Percentiles rank a stretch among this genome's conserved stretches.
phyloP scores from a whole-genome alignment of 768 basidiomycete genomes.

The Piloderma croceum region DNA sequence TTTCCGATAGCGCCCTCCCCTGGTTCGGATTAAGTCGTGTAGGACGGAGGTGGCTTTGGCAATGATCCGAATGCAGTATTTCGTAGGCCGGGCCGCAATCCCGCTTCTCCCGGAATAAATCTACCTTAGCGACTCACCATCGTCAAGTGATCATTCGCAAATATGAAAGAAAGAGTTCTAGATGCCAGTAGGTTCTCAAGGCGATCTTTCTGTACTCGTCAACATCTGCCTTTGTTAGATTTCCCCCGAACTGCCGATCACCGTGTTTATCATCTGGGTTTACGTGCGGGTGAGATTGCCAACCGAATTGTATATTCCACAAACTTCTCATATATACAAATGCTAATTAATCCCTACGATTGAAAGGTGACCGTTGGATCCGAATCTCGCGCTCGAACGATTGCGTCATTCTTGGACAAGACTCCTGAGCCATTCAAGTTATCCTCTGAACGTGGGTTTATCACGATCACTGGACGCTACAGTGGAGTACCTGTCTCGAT shows the following conservation, averaged over 20 bases:
- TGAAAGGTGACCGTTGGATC: slow-evolving; percentile 72
- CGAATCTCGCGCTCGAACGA: slow-evolving; percentile 54
- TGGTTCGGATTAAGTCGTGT: too few species aligned
- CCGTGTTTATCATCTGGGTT: slow-evolving; percentile 75
- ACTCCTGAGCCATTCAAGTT: slow-evolving; percentile 54
- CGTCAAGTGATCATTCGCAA: neutral
- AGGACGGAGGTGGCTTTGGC: too few species aligned
- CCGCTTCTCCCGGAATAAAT: too few species aligned
- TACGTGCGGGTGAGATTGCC: slow-evolving; percentile 71
- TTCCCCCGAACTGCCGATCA: slow-evolving; percentile 70
- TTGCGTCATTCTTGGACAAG: slow-evolving; percentile 60
- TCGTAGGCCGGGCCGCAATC: too few species aligned
- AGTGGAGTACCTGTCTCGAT: slow-evolving; percentile 61
- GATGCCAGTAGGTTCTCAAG: slow-evolving; percentile 60
- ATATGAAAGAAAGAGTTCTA: slow-evolving; percentile 25
- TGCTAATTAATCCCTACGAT: slow-evolving; percentile 1
- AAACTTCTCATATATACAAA: neutral
- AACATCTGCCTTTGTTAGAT: slow-evolving; percentile 37
- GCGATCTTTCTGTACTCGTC: neutral
- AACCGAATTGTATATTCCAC: slow-evolving; percentile 56
- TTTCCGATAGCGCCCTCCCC: too few species aligned
- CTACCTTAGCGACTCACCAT: too few species aligned
- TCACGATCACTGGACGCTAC: slow-evolving; percentile 66
- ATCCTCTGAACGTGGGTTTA: slow-evolving; percentile 69
- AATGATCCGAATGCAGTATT: too few species aligned